Base-by-base conservation (phyloP, 768 basidiomycete species). In the Collybiopsis luxurians region DNA sequence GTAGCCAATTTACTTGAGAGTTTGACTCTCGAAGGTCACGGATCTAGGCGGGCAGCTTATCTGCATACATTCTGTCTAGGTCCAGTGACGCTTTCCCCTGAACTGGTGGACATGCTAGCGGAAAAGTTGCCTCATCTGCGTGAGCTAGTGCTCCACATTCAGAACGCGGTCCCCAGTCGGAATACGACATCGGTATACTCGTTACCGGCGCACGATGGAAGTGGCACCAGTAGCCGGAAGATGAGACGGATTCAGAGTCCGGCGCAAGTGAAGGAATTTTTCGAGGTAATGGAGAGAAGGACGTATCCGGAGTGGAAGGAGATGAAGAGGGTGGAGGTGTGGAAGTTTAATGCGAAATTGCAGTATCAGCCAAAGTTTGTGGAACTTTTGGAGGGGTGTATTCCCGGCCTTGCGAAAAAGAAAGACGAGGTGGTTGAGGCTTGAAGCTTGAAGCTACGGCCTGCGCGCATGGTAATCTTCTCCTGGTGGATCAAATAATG, bases 41-140 rank as follows among this genome's bases (percentile, higher is more conserved):
- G 46, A 15, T 47, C 46, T 15, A 7, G n/a, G 10, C 9, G 7
- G 19, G 19, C 43, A 19, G 7, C 46, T 15, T 4, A 26, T 15
- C 24, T 47, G n/a, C 11, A 7, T 15, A 6, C 23, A 4, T 21
- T 47, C 7, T 21, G 28, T 5, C 11, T 47, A 6, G 46, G 46
- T 30, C 46, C 46, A 36, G 30, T 51, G 27, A 31, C 49, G 49
- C 27, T 51, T 7, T n/a, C 2, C 30, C 49, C 49, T 17, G 31
- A 51, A 24, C 49, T 51, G 12, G 19, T 51, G 11, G 64, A 66
- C 38, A 58, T 69, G 24, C 43, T 69, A 5, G 64, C 65, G 15
- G 53, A 52, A 50, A 61, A 60, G 31, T 48, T 69, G 1, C 63
- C 62, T 11, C 62, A 63, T 5, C 61, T 69, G 42, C 54, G 65